Evolutionary conservation across 352 stramenopile genomes (phyloP).

Genomic region (Phytophthora sp.): DNA sequence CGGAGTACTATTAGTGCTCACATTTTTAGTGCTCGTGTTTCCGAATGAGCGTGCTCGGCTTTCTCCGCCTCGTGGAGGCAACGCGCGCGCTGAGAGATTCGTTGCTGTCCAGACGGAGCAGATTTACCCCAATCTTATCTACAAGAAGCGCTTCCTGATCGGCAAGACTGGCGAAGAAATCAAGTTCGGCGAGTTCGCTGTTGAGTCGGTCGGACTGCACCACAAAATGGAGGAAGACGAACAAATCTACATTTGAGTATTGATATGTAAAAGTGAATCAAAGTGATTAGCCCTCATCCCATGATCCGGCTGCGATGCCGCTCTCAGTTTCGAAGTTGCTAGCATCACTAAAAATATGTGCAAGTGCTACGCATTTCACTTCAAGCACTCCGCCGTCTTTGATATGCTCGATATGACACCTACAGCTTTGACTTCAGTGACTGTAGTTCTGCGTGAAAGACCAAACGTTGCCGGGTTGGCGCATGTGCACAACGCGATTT

Average conservation of each 20-base stretch:
- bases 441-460: slow-evolving; percentile 10
- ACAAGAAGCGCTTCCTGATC: slow-evolving; percentile 81
- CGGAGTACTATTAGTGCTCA: slow-evolving; percentile 49
- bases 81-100: slow-evolving; percentile 66
- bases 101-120: slow-evolving; percentile 74
- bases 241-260: slow-evolving; percentile 61
- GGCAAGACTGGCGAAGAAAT: slow-evolving; percentile 73
- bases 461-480: slow-evolving; percentile 6
- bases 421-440: slow-evolving; percentile 13
- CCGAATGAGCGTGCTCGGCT: slow-evolving; percentile 63
- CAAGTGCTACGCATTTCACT: not conserved
- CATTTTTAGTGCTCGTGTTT: slow-evolving; percentile 50
- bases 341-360: slow-evolving; percentile 14
- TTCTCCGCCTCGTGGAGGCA: slow-evolving; percentile 51
- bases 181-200: slow-evolving; percentile 73
- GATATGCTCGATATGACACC: slow-evolving; percentile 21
- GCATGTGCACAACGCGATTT: slow-evolving; percentile 11
- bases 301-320: not conserved
- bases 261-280: slow-evolving; percentile 17
- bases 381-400: not conserved
- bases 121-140: slow-evolving; percentile 76
- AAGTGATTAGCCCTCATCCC: not conserved
- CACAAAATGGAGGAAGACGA: slow-evolving; percentile 76
- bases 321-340: not conserved
- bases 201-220: slow-evolving; percentile 66